Percentiles rank a stretch among this genome's conserved stretches.
phyloP scores from a whole-genome alignment of 2,329 filamentous ascomycete genomes.

The Talaromyces sp. region DNA sequence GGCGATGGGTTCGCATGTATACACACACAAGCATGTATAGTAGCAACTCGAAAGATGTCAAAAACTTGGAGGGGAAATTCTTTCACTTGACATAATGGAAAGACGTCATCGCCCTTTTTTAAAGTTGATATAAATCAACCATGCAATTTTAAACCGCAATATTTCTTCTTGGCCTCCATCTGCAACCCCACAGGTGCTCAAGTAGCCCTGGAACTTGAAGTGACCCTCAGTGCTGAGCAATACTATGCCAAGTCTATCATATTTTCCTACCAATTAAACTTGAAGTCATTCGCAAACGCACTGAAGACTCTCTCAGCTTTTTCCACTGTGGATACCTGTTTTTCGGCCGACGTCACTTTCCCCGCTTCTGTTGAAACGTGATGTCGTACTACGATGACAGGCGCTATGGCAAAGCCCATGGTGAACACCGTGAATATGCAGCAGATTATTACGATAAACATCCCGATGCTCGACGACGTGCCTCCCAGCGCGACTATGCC shows the following conservation, averaged over 20 bases:
- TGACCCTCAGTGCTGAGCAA: no score
- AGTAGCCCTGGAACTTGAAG: neutral
- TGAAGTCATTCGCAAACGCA: no score
- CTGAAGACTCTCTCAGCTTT: no score
- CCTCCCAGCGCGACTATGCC: neutral
- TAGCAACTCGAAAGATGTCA: neutral
- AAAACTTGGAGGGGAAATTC: neutral
- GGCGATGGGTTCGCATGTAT: neutral
- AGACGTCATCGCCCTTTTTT: neutral
- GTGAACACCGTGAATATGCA: constrained; percentile 3
- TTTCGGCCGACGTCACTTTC: neutral
- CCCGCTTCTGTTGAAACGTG: neutral
- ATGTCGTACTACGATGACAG: constrained; percentile 4
- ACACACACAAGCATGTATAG: neutral
- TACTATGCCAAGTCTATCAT: neutral
- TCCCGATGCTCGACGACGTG: neutral
- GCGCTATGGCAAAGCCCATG: neutral
- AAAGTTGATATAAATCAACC: neutral
- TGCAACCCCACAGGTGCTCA: neutral
- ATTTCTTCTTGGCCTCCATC: neutral
- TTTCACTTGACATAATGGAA: neutral
- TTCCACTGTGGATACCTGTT: neutral
- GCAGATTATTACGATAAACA: constrained; percentile 8
- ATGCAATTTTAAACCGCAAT: neutral
- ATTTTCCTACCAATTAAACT: neutral